Evolutionary conservation across 116 monocot genomes (phyloP).

Genomic region (Cymodocea nodosa): DNA sequence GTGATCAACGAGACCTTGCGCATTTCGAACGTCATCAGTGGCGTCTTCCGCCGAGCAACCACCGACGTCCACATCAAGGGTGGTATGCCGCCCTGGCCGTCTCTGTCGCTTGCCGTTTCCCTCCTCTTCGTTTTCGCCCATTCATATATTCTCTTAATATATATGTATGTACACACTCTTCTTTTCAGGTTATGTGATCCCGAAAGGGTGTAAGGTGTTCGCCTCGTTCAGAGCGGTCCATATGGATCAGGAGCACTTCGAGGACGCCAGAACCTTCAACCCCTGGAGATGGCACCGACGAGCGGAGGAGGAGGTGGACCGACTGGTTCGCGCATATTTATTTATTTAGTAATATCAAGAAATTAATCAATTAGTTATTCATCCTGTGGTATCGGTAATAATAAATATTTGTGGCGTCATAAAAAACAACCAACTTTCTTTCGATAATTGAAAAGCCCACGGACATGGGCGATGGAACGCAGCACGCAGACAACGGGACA

Average conservation of each 20-base stretch:
- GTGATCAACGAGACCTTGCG: constrained; percentile 91
- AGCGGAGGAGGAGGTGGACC: constrained; percentile 9
- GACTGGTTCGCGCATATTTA: neutral
- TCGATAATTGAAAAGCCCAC: too few species aligned
- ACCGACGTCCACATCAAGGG: constrained; percentile 64
- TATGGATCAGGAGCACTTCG: constrained; percentile 42
- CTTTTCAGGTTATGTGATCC: constrained; percentile 43
- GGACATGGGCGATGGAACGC: too few species aligned
- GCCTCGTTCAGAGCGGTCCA: constrained; percentile 79
- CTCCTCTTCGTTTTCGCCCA: too few species aligned
- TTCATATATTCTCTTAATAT: too few species aligned
- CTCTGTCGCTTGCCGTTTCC: too few species aligned
- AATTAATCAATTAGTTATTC: too few species aligned
- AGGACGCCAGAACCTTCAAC: constrained; percentile 70
- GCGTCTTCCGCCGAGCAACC: constrained; percentile 75
- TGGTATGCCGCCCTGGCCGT: neutral
- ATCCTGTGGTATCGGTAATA: too few species aligned
- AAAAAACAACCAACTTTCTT: too few species aligned
- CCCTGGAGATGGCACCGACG: constrained; percentile 75
- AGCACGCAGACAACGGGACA: too few species aligned
- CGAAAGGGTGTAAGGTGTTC: constrained; percentile 85
- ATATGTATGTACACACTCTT: neutral
- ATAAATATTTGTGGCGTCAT: too few species aligned
- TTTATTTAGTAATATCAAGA: too few species aligned
- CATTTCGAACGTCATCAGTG: constrained; percentile 71